Percentiles rank a stretch among this genome's conserved stretches.
Conservation (phyloP, 228 moss, liverwort and hornwort genomes). For the Sphagnum fallax region DNA sequence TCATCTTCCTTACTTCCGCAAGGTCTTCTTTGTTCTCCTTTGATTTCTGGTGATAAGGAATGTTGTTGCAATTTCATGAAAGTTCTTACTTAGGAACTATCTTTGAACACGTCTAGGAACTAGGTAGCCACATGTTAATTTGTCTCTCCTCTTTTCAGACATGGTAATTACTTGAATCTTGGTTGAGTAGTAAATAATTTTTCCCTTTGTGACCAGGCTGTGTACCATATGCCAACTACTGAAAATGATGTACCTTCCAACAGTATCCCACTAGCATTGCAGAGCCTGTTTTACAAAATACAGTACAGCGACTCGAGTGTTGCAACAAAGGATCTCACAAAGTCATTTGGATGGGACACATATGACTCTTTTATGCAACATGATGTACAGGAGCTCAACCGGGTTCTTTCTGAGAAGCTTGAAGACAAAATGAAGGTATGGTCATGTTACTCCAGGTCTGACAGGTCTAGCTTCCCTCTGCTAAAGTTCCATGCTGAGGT, state of each 20-base stretch:
- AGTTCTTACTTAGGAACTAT: too few relatives aligned
- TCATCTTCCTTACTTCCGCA: slow-evolving; percentile 92
- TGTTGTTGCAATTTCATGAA: too few relatives aligned
- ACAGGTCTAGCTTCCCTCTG: too few relatives aligned
- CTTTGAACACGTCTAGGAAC: too few relatives aligned
- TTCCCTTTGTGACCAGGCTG: slow-evolving; percentile 40
- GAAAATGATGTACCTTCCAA: slow-evolving; percentile 98
- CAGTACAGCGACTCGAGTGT: slow-evolving; percentile 99
- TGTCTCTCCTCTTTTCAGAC: neutral
- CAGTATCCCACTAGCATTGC: slow-evolving; percentile 95
- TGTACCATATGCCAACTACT: slow-evolving; percentile 99
- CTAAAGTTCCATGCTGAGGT: too few relatives aligned
- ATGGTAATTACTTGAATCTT: neutral
- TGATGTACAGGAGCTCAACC: slow-evolving; percentile 98
- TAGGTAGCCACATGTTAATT: neutral
- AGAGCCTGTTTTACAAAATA: slow-evolving; percentile 98
- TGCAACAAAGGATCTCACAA: slow-evolving; percentile 97
- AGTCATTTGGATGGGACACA: slow-evolving; percentile 99
- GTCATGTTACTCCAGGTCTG: slow-evolving; percentile 4
- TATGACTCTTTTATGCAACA: slow-evolving; percentile 99
- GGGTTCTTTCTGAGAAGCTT: slow-evolving; percentile 96
- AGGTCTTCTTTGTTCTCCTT: slow-evolving; percentile 33
- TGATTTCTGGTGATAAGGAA: neutral
- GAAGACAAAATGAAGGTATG: slow-evolving; percentile 99
- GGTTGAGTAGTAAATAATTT: neutral